Evolutionary conservation across 2,329 filamentous ascomycete genomes (phyloP).

Genomic region (Rhinocladiella mackenziei): DNA sequence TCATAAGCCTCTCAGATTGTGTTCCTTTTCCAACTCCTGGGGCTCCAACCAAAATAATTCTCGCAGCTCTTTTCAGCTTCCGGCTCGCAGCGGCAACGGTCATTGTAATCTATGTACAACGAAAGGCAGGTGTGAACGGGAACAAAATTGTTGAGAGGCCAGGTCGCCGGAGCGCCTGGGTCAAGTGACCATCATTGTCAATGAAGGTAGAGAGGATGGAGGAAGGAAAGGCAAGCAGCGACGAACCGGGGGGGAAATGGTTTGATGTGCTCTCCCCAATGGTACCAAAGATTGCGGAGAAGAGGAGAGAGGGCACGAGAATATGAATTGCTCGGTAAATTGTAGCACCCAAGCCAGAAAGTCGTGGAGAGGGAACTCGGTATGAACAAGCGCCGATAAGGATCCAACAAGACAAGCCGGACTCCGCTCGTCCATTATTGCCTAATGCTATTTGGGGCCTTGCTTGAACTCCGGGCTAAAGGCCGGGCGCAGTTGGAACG

Average conservation of each 20-base stretch:
- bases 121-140: slow-evolving; percentile 1
- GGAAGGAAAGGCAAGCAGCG: no score
- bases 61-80: slow-evolving; percentile 72
- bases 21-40: slow-evolving; percentile 98
- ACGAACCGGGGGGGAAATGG: no score
- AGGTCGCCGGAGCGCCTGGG: slow-evolving; percentile 5
- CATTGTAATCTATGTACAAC: slow-evolving; percentile 14
- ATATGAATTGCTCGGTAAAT: background rate
- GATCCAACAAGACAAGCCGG: no score
- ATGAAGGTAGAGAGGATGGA: background rate
- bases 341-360: background rate
- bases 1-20: slow-evolving; percentile 82
- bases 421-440: no score
- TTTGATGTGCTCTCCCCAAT: background rate
- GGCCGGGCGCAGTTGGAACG: no score
- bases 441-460: no score
- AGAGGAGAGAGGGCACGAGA: background rate
- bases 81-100: slow-evolving; percentile 34
- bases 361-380: background rate
- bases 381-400: no score
- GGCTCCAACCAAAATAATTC: slow-evolving; percentile 90
- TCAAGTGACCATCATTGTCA: slow-evolving; percentile 14
- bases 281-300: background rate
- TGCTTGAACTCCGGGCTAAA: no score
- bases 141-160: background rate